Evolutionary conservation across 2,329 filamentous ascomycete species (phyloP).

Genomic region (Cercospora canescens): DNA sequence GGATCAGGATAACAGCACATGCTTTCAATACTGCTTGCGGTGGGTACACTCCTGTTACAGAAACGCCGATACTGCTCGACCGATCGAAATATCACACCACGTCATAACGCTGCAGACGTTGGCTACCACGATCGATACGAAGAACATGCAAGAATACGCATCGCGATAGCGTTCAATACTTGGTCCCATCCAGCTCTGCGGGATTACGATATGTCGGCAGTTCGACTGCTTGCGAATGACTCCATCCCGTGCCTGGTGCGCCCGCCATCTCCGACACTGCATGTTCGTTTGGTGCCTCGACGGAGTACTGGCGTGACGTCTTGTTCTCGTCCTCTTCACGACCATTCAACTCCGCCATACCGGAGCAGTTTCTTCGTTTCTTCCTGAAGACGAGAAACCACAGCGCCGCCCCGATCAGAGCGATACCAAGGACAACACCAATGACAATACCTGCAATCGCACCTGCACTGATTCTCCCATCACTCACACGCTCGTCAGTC

Average conservation of each 20-base stretch:
- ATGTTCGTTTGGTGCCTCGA: conserved; percentile 8
- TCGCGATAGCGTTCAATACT: neutral
- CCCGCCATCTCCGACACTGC: conserved; percentile 12
- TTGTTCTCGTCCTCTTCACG: neutral
- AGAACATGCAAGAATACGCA: neutral
- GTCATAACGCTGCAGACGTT: neutral
- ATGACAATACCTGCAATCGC: conserved; percentile 13
- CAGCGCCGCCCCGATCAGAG: neutral
- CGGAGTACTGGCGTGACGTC: neutral
- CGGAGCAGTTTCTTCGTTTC: neutral
- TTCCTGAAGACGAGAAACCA: conserved; percentile 12
- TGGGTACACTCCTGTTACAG: neutral
- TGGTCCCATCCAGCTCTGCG: neutral
- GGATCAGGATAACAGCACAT: neutral
- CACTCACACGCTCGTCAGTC: neutral
- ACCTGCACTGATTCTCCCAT: neutral
- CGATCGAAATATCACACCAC: neutral
- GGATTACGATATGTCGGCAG: conserved; percentile 5
- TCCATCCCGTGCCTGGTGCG: neutral
- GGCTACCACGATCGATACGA: neutral
- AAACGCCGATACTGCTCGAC: neutral
- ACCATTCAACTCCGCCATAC: neutral
- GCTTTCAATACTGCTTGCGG: neutral
- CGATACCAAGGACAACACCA: conserved; percentile 5
- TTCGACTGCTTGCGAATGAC: neutral